Evolutionary conservation across 331 rosid species (phyloP), one percentile per base, ranked within the genome.

Genomic region (Quercus lobata): DNA sequence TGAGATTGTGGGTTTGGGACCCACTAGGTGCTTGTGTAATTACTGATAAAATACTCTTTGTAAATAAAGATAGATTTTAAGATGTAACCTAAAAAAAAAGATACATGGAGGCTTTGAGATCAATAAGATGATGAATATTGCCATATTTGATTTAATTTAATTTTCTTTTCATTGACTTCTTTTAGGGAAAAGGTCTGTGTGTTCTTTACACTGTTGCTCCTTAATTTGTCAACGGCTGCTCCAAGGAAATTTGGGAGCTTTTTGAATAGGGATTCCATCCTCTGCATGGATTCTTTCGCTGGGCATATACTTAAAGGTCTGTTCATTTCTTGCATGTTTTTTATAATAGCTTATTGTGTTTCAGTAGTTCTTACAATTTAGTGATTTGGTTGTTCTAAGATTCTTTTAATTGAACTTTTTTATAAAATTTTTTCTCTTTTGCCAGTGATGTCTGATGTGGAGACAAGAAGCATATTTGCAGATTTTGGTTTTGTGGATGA

Each of bases 181-280:
- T 74, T 55, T 85, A 94, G 98, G 85, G 97, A 93, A 87, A 91
- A 85, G 92, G 80, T 82, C 41, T 87, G 89, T 41, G 84, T 84
- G 46, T 79, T 93, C 75, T 85, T 93, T 54, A 82, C 98, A 76
- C 80, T 90, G 87, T 44, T 93, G 87, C 87, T 91, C 84, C 79
- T 88, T 71, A 91, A 94, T 83, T 86, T 92, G 79, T 62, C 86
- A n/a, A 29, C 53, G 37, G 83, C 80, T 77, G 78, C 88, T 65
- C 71, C 73, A 71, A 76, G 74, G 80, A 83, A 82, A 74, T 86
- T 86, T 81, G 93, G 89, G 69, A 86, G 79, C 71, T 79, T 63
- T 80, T 52, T 75, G 58, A 76, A 76, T 71, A 80, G 86, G 84
- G 76, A 71, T 22, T 71, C 90, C 37, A 68, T 10, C 54, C 70